Base-by-base conservation (phyloP, 1,284 basidiomycete species). In the Naganishia sp. region DNA sequence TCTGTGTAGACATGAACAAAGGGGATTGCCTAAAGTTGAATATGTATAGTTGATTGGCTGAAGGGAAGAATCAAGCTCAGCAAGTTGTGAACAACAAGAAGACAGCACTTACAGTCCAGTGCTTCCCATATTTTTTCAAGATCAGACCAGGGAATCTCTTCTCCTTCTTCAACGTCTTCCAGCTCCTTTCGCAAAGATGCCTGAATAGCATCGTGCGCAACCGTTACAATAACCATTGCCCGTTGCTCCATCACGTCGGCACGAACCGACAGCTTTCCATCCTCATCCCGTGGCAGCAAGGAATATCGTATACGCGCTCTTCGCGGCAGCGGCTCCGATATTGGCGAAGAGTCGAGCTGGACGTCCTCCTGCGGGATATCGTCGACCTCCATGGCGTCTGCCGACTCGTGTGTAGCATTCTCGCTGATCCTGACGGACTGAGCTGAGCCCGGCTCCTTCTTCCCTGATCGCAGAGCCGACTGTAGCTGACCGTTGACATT, bases 211-310 rank as follows among this genome's bases (percentile, higher is more conserved):
- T 61, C 58, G 15, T 41, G 47, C 18, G 58, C 58, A 31, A 51
- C 58, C 4, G 58, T 61, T 21, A 51, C 32, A 13, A 61, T 61
- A 15, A 61, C 32, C 23, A 28, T 41, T 5, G 46, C 58, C 23
- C 58, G 47, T 43, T 61, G 47, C 23, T 61, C 58, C 58, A 61
- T 61, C 5, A 50, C 47, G 25, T 50, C 47, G 17, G 58, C 58
- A 13, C 35, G 31, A 17, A 61, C 39, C 9, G 47, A 25, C 21
- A 61, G 4, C 25, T 15, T 41, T 42, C 58, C 58, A 3, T 49
- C 25, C 15, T 61, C 47, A 42, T 61, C 58, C 4, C 32, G 58
- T n/a, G 58, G 58, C 47, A 61, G 18, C 21, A 61, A 39, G 1
- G 58, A 61, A 18, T 43, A 32, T 43, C 58, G 45, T 18, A 61